phyloP scores from a whole-genome alignment of 352 stramenopile species.

The Globisporangium nodosum region DNA sequence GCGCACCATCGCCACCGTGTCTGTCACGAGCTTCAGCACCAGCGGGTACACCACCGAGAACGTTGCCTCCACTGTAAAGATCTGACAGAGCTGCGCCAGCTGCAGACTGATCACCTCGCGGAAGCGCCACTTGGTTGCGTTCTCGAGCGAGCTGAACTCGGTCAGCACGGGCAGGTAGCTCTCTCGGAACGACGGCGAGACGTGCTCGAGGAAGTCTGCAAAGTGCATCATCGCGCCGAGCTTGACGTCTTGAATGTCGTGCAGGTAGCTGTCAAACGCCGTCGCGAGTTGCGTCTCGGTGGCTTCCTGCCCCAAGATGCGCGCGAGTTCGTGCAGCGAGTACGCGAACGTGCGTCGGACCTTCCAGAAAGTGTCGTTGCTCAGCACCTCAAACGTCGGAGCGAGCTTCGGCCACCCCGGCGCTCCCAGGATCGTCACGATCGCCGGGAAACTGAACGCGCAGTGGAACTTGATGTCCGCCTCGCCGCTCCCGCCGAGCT shows the following conservation, averaged over 20 bases:
- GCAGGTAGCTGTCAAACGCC: conserved; percentile 81
- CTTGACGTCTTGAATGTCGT: conserved; percentile 77
- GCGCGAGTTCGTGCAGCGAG: conserved; percentile 87
- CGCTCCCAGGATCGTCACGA: conserved; percentile 75
- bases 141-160: conserved; percentile 56
- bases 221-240: conserved; percentile 83
- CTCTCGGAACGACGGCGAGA: conserved; percentile 66
- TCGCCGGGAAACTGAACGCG: conserved; percentile 88
- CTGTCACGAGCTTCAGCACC: conserved; percentile 68
- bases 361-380: conserved; percentile 83
- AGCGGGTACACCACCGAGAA: conserved; percentile 77
- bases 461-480: conserved; percentile 90
- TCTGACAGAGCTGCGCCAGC: conserved; percentile 58
- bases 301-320: conserved; percentile 74
- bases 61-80: conserved; percentile 63
- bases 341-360: conserved; percentile 90
- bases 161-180: conserved; percentile 75
- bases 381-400: conserved; percentile 74
- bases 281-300: conserved; percentile 74
- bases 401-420: conserved; percentile 72
- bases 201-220: conserved; percentile 73
- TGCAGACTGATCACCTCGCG: conserved; percentile 72
- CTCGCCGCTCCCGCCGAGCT: conserved; percentile 68
- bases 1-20: conserved; percentile 66
- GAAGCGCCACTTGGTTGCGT: conserved; percentile 84